These are phyloP conservation scores for Ligustrum vulgare DNA, from an alignment of 257 asterid genomes.

Conservation along the genomic window DNA sequence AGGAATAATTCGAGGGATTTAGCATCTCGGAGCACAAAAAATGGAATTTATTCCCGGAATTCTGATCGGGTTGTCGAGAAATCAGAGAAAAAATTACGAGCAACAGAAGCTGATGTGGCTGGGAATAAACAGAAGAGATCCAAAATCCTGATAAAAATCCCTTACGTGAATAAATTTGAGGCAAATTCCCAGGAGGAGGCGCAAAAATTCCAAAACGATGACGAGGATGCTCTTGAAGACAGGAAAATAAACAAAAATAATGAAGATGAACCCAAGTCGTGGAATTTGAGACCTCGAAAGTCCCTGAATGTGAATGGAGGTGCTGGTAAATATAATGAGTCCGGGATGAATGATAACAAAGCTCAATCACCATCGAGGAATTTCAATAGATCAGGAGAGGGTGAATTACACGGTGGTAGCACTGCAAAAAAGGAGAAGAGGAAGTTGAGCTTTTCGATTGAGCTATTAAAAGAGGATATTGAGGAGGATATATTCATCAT, in stretches of 20 bases:
- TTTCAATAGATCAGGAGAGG: conserved; percentile 27
- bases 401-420: conserved; percentile 27
- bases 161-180: conserved; percentile 37
- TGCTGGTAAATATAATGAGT: conserved; percentile 18
- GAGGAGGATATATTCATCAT: conserved; percentile 68
- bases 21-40: conserved; percentile 22
- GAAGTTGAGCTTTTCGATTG: conserved; percentile 39
- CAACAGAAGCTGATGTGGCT: conserved; percentile 30
- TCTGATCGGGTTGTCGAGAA: conserved; percentile 29
- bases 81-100: conserved; percentile 30
- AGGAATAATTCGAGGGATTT: conserved; percentile 27
- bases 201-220: conserved; percentile 21
- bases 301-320: conserved; percentile 40
- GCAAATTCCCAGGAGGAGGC: conserved; percentile 30
- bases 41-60: conserved; percentile 16
- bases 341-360: conserved; percentile 8
- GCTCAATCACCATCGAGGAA: conserved; percentile 43
- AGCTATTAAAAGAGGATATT: conserved; percentile 60
- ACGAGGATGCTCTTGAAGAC: conserved; percentile 30
- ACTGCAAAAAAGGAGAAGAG: conserved; percentile 44
- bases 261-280: conserved; percentile 47
- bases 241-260: conserved; percentile 23
- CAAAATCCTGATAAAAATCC: conserved; percentile 43
- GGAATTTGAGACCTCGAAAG: conserved; percentile 65
- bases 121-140: conserved; percentile 29